phyloP scores from a whole-genome alignment of 2,329 filamentous ascomycete species.

The Fusarium secorum region DNA sequence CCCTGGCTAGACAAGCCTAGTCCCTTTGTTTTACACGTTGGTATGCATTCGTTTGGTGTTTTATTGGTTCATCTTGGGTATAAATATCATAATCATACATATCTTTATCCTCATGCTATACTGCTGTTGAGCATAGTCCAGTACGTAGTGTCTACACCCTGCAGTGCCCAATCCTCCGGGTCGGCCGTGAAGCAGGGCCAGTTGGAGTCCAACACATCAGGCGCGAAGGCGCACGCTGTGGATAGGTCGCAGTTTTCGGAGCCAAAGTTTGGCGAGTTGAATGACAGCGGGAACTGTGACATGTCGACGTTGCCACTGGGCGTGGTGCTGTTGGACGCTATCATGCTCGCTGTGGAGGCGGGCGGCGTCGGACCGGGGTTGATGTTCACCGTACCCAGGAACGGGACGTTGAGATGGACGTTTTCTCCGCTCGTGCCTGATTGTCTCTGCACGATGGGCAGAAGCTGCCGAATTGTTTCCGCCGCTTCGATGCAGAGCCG shows the following conservation, averaged over 20 bases:
- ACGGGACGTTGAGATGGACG: conserved; percentile 55
- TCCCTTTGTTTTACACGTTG: conserved; percentile 28
- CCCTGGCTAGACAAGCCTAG: conserved; percentile 37
- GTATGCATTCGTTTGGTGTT: conserved; percentile 29
- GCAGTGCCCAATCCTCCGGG: conserved; percentile 51
- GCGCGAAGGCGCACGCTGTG: conserved; percentile 7
- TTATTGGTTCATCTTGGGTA: conserved; percentile 23
- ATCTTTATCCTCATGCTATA: conserved; percentile 18
- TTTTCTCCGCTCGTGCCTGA: conserved; percentile 15
- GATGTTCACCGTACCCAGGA: conserved; percentile 57
- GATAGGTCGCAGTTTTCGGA: conserved; percentile 7
- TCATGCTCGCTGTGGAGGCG: conserved; percentile 9
- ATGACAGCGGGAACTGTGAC: conserved; percentile 12
- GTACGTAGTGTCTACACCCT: conserved; percentile 51
- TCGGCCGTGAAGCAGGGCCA: conserved; percentile 44
- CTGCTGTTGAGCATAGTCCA: conserved; percentile 46
- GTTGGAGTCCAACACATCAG: conserved; percentile 22
- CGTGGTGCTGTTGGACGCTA: conserved; percentile 23
- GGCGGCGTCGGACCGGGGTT: conserved; percentile 35
- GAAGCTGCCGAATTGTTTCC: conserved; percentile 53
- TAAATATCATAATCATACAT: conserved; percentile 30
- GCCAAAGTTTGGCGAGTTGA: conserved; percentile 12
- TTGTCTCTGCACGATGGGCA: conserved; percentile 51
- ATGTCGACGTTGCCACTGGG: conserved; percentile 12
- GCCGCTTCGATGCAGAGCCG: conserved; percentile 53